Conservation (phyloP, 176 grass and related monocot species). For the Oryza meridionalis region DNA sequence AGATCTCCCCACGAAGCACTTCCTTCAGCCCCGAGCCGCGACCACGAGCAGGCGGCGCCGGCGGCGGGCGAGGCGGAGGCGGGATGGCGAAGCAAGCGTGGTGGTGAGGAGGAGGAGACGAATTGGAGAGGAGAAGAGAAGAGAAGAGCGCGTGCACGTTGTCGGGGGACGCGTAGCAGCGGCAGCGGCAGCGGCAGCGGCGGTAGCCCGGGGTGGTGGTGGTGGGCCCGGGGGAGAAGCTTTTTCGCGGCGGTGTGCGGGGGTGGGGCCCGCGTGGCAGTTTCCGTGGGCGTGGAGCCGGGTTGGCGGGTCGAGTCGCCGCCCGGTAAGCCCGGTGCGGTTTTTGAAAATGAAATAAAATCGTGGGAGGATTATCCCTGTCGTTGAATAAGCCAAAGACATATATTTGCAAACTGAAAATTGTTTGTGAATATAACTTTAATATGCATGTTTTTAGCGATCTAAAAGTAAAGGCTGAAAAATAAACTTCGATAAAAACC, state of each 20-base stretch:
- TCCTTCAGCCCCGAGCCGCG: neutral
- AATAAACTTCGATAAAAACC: too few species aligned
- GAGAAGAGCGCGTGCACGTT: neutral
- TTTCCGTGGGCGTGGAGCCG: neutral
- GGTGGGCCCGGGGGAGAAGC: neutral
- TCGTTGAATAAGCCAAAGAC: too few species aligned
- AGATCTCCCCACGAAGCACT: constrained; percentile 32
- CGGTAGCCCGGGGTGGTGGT: too few species aligned
- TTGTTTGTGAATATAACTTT: too few species aligned
- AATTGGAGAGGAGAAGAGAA: neutral
- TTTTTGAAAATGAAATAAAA: too few species aligned
- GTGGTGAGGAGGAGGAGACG: neutral
- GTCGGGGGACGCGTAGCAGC: constrained; percentile 48
- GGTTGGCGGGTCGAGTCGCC: too few species aligned
- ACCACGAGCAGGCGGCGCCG: neutral
- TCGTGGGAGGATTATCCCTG: too few species aligned
- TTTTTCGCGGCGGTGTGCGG: neutral
- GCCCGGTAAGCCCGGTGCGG: neutral
- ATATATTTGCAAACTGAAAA: too few species aligned
- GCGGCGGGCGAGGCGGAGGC: constrained; percentile 17
- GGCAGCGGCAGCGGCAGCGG: neutral
- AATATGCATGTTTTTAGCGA: too few species aligned
- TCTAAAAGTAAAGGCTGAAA: too few species aligned
- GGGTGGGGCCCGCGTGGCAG: neutral
- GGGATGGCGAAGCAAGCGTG: constrained; percentile 12